Evolutionary conservation across 768 basidiomycete genomes (phyloP), one percentile per base, ranked within the genome.

Genomic region (Boletus sp.): DNA sequence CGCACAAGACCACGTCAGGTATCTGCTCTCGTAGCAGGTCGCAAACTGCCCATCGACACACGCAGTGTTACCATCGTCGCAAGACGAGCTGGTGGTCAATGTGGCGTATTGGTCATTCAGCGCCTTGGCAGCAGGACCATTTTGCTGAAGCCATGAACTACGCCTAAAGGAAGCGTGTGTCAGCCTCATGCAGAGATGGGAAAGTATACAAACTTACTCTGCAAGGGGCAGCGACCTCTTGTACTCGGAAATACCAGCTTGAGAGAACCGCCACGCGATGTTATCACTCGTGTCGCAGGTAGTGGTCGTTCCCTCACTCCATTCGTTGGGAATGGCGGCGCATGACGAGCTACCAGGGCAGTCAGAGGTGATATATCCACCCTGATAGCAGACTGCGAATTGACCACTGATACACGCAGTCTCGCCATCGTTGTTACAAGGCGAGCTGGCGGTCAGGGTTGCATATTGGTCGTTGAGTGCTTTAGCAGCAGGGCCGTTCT

Each of bases 401-500:
- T 52, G 51, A 37, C 55, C 62, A 7, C 19, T 11, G 38, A 66
- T 47, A 38, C 65, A 64, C n/a, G 58, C 60, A 17, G 30, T 5
- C 14, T 66, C 55, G 7, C 59, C 64, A 15, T 54, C 54, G 27
- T 53, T 32, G 57, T 8, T 59, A 27, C 65, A 66, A 5, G 62
- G 2, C 5, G 64, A 61, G 50, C 8, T 58, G 41, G 52, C 6
- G 1, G 59, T 61, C 34, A 66, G 41, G 2, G 44, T 21, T 2
- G n/a, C 21, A 27, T 66, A 66, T 37, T 66, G 51, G 21, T 59
- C 62, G 32, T 66, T 66, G 46, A 66, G 45, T 11, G 57, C 59
- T 37, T 66, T 56, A 4, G 65, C 64, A 42, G 62, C 62, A 44
- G 62, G 62, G 1, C 62, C 64, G n/a, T 66, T 66, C 29, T 66